Base-by-base conservation (phyloP, 257 asterid species). In the Parsonsia alboflavescens region DNA sequence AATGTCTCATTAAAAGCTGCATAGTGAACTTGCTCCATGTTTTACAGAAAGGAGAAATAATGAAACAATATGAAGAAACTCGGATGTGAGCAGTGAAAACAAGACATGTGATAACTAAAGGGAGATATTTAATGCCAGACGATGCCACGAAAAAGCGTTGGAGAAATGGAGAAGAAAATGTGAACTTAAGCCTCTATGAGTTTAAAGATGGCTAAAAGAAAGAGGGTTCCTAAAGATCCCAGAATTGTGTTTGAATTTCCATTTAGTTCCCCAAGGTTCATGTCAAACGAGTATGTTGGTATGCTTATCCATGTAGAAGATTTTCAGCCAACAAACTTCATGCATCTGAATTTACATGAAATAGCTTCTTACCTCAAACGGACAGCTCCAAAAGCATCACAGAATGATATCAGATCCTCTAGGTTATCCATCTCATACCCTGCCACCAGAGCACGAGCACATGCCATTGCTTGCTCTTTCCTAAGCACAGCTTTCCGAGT, bases 391-490 rank as follows among this genome's bases (percentile, higher is more conserved):
- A 89, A 91, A 72, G 88, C 90, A 78, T 91, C 90, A 57, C 91
- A 65, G 77, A 91, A 91, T 5, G 93, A 86, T 62, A 87, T 82
- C 57, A 91, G 90, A 74, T 90, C 93, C 15, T 88, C 86, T 22
- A 91, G 67, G 66, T 76, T 74, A 50, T 84, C 96, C 82, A 81
- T 82, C 78, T 88, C 95, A 50, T 83, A 91, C 2, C 97, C 97
- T 17, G 90, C 89, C 73, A 87, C 97, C 74, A 89, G 57, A 63
- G 97, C 91, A n/a, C 97, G 97, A 33, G 97, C 96, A 72, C 88
- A 90, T 54, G 97, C 96, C 97, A 91, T 91, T 36, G 95, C 96
- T 78, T 89, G 96, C 86, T 91, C 97, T 76, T 88, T 91, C 88
- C 84, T 83, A 44, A 91, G 88, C 64, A 88, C 85, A n/a, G 90